Base-by-base conservation (phyloP, 2,329 filamentous ascomycete genomes). In the Periconia sp. region DNA sequence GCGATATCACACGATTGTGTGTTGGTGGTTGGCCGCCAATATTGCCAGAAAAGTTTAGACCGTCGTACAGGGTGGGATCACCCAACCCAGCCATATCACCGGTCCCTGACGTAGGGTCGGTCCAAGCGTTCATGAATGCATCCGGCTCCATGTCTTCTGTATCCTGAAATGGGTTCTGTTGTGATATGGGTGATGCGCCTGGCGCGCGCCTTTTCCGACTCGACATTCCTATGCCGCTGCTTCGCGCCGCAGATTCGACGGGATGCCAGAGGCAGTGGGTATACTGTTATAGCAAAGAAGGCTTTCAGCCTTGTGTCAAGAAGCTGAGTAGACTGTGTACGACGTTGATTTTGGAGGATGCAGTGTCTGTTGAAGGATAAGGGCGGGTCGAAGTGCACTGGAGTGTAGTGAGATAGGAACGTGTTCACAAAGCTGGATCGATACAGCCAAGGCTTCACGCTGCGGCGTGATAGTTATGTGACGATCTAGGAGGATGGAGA, bases 161-260 rank as follows among this genome's bases (percentile, higher is more conserved):
- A 62, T 76, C 80, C 50, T 73, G 77, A 72, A 48, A 79, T 15
- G 56, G 55, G 52, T 54, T 67, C 43, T 80, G 79, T 61, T 83
- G 81, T 16, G 80, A 73, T 52, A 81, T 73, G n/a, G 88, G 86
- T 25, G 83, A 79, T 49, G 85, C 75, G 65, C 86, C 88, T 43
- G 88, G 86, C 33, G 88, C 88, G 56, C 86, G 78, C 68, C 89
- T 81, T 76, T 94, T 94, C 70, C 88, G 77, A 53, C 53, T 60
- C 17, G 66, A 54, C 63, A 70, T 68, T 43, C 11, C 33, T 41
- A 25, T 21, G 23, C 36, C 26, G 43, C 41, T 28, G 26, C 23
- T 44, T 5, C 28, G 6, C 40, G 45, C 30, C 17, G 16, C 21
- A 10, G 16, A 19, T 12, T 15, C n/a, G 15, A 15, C 15, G 13